phyloP scores from a whole-genome alignment of 768 basidiomycete species.

The Termitomyces bulborhizus region DNA sequence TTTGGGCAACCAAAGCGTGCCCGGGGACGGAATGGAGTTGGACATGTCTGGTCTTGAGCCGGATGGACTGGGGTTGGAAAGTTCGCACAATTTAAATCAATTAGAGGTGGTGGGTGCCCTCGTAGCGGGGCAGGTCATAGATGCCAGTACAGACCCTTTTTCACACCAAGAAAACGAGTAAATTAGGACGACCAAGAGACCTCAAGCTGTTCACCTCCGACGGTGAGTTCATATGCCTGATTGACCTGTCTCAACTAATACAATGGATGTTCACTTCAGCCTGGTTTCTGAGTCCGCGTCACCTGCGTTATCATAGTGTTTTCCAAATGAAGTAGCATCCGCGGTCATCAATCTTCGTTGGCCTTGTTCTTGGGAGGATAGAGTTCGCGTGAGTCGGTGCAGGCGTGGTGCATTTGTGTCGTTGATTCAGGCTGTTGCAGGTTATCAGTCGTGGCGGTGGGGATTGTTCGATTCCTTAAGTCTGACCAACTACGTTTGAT shows the following conservation, averaged over 20 bases:
- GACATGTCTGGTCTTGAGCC: slow-evolving; percentile 63
- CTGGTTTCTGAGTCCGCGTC: neutral
- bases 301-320: neutral
- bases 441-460: neutral
- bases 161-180: slow-evolving; percentile 18
- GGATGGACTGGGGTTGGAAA: slow-evolving; percentile 55
- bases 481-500: neutral
- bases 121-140: slow-evolving; percentile 57
- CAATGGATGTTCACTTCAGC: neutral
- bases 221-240: neutral
- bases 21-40: slow-evolving; percentile 40
- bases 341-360: neutral
- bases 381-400: slow-evolving; percentile 24
- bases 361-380: slow-evolving; percentile 28
- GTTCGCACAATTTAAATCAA: slow-evolving; percentile 48
- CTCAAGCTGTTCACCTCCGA: neutral
- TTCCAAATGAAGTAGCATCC: neutral
- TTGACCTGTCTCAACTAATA: neutral
- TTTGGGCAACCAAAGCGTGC: slow-evolving; percentile 29
- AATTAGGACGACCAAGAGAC: neutral
- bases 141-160: slow-evolving; percentile 58
- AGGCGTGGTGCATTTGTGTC: slow-evolving; percentile 16
- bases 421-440: slow-evolving; percentile 7
- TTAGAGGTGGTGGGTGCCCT: slow-evolving; percentile 46
- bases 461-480: neutral